These are phyloP conservation scores for Nemophila menziesii DNA, from an alignment of 257 asterid species.

Conservation along the genomic window DNA sequence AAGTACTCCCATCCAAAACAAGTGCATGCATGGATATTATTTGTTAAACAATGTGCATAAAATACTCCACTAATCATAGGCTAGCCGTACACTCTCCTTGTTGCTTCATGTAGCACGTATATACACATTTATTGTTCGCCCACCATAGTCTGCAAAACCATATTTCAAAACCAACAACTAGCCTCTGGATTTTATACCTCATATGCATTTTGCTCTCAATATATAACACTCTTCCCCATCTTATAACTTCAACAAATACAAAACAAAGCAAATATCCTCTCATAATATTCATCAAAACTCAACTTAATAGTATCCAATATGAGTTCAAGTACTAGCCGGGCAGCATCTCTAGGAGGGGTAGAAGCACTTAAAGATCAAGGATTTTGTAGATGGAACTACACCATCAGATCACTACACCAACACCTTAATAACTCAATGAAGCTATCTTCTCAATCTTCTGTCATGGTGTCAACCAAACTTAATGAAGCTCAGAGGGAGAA, in stretches of 20 bases:
- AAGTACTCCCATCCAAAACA: too few relatives aligned
- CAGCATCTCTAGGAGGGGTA: constrained; percentile 1
- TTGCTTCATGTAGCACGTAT: too few relatives aligned
- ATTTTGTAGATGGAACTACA: constrained; percentile 9
- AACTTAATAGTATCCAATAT: too few relatives aligned
- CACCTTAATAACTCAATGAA: constrained; percentile 6
- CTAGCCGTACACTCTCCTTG: too few relatives aligned
- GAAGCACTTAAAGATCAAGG: constrained; percentile 10
- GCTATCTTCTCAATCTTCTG: constrained; percentile 7
- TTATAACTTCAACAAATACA: background rate
- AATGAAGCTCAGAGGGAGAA: too few relatives aligned
- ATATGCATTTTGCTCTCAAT: too few relatives aligned
- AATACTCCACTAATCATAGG: too few relatives aligned
- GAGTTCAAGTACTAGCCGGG: background rate
- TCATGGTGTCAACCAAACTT: constrained; percentile 1
- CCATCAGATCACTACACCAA: background rate
- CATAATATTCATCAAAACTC: background rate
- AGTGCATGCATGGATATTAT: too few relatives aligned
- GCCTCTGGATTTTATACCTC: background rate
- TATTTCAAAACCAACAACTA: background rate
- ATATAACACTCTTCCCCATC: background rate
- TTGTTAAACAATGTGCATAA: too few relatives aligned
- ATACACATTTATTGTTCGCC: background rate
- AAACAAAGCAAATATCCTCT: background rate
- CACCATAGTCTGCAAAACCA: background rate